Percentiles rank a stretch among this genome's conserved stretches.
These are phyloP conservation scores for Hemileccinum rubropunctum DNA, from an alignment of 768 basidiomycete genomes.

Conservation along the genomic window DNA sequence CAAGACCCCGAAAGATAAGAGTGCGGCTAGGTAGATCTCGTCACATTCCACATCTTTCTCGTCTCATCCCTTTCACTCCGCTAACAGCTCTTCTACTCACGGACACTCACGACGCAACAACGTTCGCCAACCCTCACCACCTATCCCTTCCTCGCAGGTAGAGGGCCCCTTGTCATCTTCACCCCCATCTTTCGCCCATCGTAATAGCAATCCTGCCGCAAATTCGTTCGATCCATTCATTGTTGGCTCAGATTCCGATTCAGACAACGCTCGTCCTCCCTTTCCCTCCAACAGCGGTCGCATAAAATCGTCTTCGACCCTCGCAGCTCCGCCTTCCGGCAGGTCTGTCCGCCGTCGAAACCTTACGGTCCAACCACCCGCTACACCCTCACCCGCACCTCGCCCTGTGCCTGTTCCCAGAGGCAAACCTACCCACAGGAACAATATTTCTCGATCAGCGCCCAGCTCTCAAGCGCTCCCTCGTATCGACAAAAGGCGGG, in stretches of 20 bases:
- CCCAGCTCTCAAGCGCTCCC: slow-evolving; percentile 40
- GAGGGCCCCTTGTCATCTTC: slow-evolving; percentile 42
- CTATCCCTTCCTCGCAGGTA: slow-evolving; percentile 62
- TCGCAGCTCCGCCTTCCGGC: slow-evolving; percentile 48
- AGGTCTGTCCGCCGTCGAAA: slow-evolving; percentile 61
- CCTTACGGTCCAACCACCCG: slow-evolving; percentile 28
- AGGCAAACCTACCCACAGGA: slow-evolving; percentile 12
- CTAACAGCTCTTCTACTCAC: slow-evolving; percentile 47
- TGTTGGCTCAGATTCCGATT: slow-evolving; percentile 43
- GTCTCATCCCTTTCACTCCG: background rate
- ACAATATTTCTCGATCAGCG: slow-evolving; percentile 49
- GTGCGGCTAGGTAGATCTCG: slow-evolving; percentile 37
- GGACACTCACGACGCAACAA: slow-evolving; percentile 47
- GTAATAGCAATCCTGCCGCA: slow-evolving; percentile 30
- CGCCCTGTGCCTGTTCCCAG: slow-evolving; percentile 53
- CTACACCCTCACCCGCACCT: slow-evolving; percentile 37
- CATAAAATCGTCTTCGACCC: slow-evolving; percentile 36
- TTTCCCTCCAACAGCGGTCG: slow-evolving; percentile 20
- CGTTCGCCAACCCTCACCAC: slow-evolving; percentile 63
- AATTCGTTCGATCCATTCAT: slow-evolving; percentile 50
- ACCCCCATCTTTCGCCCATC: slow-evolving; percentile 25
- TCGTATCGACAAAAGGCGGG: slow-evolving; percentile 32
- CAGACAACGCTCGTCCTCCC: slow-evolving; percentile 37
- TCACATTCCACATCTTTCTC: slow-evolving; percentile 4
- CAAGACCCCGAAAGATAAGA: slow-evolving; percentile 44